phyloP scores from a whole-genome alignment of 2,329 filamentous ascomycete species.

The Epichloe gansuensis region DNA sequence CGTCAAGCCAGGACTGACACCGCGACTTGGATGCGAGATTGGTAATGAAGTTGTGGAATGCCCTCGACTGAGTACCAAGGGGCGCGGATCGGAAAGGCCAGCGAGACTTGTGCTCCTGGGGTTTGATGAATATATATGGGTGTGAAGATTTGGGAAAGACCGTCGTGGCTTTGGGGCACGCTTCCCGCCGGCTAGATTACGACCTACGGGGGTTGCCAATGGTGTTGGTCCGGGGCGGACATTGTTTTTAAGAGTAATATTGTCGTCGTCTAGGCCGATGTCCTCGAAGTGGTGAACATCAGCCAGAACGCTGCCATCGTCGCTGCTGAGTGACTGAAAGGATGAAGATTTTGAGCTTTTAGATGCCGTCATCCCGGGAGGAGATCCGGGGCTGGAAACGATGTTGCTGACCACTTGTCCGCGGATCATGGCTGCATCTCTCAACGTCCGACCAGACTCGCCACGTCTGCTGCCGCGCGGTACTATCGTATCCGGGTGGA shows the following conservation, averaged over 20 bases:
- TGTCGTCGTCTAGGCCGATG: slow-evolving; percentile 65
- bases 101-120: slow-evolving; percentile 37
- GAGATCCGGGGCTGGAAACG: slow-evolving; percentile 23
- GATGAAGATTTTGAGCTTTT: slow-evolving; percentile 89
- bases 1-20: slow-evolving; percentile 37
- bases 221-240: slow-evolving; percentile 20
- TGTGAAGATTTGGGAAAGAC: slow-evolving; percentile 31
- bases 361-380: slow-evolving; percentile 57
- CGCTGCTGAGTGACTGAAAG: slow-evolving; percentile 65
- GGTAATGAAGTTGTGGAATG: slow-evolving; percentile 26
- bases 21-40: slow-evolving; percentile 30
- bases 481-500: background rate
- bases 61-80: slow-evolving; percentile 15
- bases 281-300: slow-evolving; percentile 85
- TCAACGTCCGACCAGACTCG: background rate
- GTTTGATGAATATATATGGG: slow-evolving; percentile 32
- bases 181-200: slow-evolving; percentile 19
- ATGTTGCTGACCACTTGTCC: slow-evolving; percentile 15
- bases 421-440: slow-evolving; percentile 25
- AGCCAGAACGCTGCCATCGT: slow-evolving; percentile 55
- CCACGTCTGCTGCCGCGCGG: too few relatives aligned
- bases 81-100: slow-evolving; percentile 23
- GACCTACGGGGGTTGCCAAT: slow-evolving; percentile 9
- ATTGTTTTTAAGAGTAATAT: slow-evolving; percentile 36
- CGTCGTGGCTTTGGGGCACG: slow-evolving; percentile 23